A percentile compares a stretch with the other conserved stretches of the same genome.
Conservation (phyloP, 2,329 filamentous ascomycete genomes). For the Alternaria sp. region DNA sequence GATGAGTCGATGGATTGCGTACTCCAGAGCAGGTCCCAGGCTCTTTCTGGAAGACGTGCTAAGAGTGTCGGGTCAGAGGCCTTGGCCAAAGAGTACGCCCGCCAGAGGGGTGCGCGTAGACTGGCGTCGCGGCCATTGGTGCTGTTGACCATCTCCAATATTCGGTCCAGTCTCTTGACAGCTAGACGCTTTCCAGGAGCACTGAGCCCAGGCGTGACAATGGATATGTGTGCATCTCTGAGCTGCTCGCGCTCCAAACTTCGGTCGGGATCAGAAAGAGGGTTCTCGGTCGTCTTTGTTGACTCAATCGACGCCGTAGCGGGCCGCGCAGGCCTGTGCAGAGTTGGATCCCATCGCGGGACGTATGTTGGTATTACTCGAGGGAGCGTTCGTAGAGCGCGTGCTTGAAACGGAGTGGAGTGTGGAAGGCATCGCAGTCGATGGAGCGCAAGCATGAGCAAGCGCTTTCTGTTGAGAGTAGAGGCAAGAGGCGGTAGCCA, state of each 20-base stretch:
- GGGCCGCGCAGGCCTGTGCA: conserved; percentile 8
- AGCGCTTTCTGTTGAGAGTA: not conserved
- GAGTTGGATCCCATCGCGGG: conserved; percentile 37
- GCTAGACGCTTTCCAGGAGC: not conserved
- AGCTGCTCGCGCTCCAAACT: conserved; percentile 15
- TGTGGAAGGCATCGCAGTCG: conserved; percentile 28
- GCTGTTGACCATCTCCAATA: conserved; percentile 16
- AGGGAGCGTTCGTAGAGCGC: conserved; percentile 34
- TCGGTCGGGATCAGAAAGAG: not conserved
- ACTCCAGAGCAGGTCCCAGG: conserved; percentile 46
- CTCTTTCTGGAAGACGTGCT: conserved; percentile 26
- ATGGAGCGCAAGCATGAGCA: conserved; percentile 35
- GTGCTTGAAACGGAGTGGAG: conserved; percentile 23
- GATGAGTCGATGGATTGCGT: conserved; percentile 22
- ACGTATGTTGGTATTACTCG: conserved; percentile 27
- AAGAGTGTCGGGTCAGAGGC: conserved; percentile 20
- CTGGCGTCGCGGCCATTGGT: conserved; percentile 1
- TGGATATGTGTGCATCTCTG: conserved; percentile 7
- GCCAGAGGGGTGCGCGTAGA: conserved; percentile 34
- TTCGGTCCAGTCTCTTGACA: conserved; percentile 18
- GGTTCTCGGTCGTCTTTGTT: not conserved
- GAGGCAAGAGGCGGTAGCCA: not conserved
- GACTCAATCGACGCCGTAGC: conserved; percentile 1
- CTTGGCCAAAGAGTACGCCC: conserved; percentile 36
- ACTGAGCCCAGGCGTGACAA: not conserved